Evolutionary conservation across 768 basidiomycete species (phyloP).

Genomic region (Tylopilus cervinicoccineus): DNA sequence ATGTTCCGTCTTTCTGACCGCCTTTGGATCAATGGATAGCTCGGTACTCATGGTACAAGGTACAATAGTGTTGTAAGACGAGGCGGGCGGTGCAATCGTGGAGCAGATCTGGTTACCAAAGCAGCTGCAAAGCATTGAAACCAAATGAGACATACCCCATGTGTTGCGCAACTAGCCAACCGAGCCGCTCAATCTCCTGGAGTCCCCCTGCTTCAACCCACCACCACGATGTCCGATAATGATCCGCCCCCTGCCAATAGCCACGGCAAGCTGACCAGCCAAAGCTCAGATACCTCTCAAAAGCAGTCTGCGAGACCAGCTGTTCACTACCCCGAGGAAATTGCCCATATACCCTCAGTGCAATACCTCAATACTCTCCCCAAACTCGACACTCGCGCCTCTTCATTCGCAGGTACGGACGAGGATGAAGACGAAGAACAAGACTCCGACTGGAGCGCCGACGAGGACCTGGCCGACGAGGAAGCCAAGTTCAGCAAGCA

Average conservation of each 20-base stretch:
- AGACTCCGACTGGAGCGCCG: constrained; percentile 75
- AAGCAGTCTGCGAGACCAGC: constrained; percentile 30
- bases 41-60: constrained; percentile 23
- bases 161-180: too few relatives aligned
- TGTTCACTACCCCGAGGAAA: constrained; percentile 53
- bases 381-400: constrained; percentile 33
- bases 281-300: constrained; percentile 11
- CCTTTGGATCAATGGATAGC: constrained; percentile 20
- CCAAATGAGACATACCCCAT: too few relatives aligned
- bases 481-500: constrained; percentile 61
- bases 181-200: too few relatives aligned
- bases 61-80: not conserved
- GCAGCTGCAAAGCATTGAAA: too few relatives aligned
- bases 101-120: too few relatives aligned
- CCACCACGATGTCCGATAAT: constrained; percentile 17
- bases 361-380: constrained; percentile 24
- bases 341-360: constrained; percentile 26
- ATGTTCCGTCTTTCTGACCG: constrained; percentile 42
- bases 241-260: constrained; percentile 3
- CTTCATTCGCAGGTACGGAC: constrained; percentile 52
- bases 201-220: constrained; percentile 16
- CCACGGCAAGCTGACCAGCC: constrained; percentile 11
- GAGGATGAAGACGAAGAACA: constrained; percentile 54
- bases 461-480: constrained; percentile 71
- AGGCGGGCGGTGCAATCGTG: too few relatives aligned